Evolutionary conservation across 2,329 filamentous ascomycete genomes (phyloP).

Genomic region (Alternaria ventricosa): DNA sequence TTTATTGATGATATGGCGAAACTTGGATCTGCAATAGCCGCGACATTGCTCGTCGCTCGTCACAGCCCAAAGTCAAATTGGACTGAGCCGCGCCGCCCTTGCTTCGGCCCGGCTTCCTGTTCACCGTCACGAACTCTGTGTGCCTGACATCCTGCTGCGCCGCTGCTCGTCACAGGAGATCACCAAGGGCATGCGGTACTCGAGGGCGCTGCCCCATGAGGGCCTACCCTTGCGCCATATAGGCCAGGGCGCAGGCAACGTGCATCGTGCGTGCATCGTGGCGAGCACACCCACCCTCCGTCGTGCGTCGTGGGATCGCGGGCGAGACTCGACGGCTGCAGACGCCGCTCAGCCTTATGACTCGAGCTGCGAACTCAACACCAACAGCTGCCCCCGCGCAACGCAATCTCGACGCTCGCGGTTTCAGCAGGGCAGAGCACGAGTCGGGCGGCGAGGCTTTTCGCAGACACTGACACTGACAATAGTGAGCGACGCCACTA

Average conservation of each 20-base stretch:
- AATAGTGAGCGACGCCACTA: not conserved
- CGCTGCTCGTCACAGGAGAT: constrained; percentile 18
- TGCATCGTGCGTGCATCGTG: constrained; percentile 17
- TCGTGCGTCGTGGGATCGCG: constrained; percentile 25
- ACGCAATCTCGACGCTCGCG: constrained; percentile 7
- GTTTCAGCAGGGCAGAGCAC: constrained; percentile 8
- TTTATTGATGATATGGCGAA: constrained; percentile 19
- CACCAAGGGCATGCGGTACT: constrained; percentile 20
- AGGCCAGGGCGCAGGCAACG: constrained; percentile 16
- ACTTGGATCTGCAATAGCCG: not conserved
- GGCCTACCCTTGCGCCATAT: constrained; percentile 22
- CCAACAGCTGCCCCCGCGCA: constrained; percentile 9
- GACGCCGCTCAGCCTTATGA: constrained; percentile 42
- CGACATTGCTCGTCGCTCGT: not conserved
- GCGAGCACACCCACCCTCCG: constrained; percentile 21
- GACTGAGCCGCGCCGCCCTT: constrained; percentile 17
- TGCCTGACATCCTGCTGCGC: constrained; percentile 27
- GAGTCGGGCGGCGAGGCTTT: not conserved
- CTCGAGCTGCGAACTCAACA: constrained; percentile 25
- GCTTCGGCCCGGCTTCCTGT: constrained; percentile 40
- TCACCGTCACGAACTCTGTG: constrained; percentile 22
- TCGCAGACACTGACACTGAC: not conserved
- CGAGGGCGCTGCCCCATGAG: constrained; percentile 28
- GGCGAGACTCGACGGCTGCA: constrained; percentile 31
- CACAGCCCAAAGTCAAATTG: constrained; percentile 10